Percentiles rank a stretch among this genome's conserved stretches.
phyloP scores from a whole-genome alignment of 106 monocot species.

The Acanthochlamys bracteata region DNA sequence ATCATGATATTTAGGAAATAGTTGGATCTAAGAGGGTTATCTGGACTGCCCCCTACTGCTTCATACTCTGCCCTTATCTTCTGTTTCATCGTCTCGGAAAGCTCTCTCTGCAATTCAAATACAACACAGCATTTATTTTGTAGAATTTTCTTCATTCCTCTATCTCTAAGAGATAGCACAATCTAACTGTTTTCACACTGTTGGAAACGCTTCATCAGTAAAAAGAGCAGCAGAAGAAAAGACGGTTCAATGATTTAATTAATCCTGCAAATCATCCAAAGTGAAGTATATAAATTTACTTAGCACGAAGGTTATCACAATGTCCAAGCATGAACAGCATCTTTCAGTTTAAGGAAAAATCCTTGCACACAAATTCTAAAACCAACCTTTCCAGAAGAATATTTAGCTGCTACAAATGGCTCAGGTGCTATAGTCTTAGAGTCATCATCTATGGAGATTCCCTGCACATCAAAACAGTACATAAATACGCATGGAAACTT shows the following conservation, averaged over 20 bases:
- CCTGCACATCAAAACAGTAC: conserved; percentile 18
- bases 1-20: conserved; percentile 91
- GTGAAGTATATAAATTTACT: conserved; percentile 32
- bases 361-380: background rate
- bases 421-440: conserved; percentile 34
- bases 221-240: conserved; percentile 53
- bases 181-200: conserved; percentile 23
- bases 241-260: conserved; percentile 33
- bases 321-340: background rate
- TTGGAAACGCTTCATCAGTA: conserved; percentile 53
- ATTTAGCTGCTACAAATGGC: conserved; percentile 70
- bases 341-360: background rate
- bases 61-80: conserved; percentile 84
- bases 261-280: conserved; percentile 69
- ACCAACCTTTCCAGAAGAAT: conserved; percentile 50
- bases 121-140: conserved; percentile 10
- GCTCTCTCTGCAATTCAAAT: conserved; percentile 70
- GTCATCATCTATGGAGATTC: conserved; percentile 43
- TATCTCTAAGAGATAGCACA: background rate
- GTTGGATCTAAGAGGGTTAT: conserved; percentile 83
- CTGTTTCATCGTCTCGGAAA: conserved; percentile 79
- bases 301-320: background rate
- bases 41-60: conserved; percentile 78
- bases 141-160: conserved; percentile 6
- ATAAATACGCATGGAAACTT: background rate